Conservation (phyloP, 148 eudicot species). For the Arbutus unedo region DNA sequence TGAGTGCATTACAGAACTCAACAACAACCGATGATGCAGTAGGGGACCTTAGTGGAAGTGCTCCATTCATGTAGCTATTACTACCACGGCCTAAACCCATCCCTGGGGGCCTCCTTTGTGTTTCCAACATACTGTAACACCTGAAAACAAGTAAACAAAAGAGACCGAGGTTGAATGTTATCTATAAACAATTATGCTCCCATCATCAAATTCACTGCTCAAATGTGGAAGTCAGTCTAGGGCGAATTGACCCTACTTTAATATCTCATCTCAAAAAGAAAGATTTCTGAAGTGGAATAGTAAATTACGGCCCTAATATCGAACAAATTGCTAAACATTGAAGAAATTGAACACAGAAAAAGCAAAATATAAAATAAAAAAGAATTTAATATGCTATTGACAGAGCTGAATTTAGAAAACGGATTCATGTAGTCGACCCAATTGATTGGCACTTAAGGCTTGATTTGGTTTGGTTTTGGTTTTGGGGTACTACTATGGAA, state of each 20-base stretch:
- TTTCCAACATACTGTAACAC: constrained; percentile 31
- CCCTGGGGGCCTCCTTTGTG: constrained; percentile 31
- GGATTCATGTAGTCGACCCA: too few relatives aligned
- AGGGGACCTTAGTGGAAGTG: constrained; percentile 50
- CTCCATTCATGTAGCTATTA: constrained; percentile 54
- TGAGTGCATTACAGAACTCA: constrained; percentile 77
- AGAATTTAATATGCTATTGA: not conserved
- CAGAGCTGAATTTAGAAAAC: not conserved
- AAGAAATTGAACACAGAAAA: not conserved
- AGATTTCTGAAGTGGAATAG: not conserved
- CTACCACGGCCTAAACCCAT: constrained; percentile 31
- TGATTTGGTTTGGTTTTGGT: too few relatives aligned
- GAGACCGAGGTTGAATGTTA: not conserved
- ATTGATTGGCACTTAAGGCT: too few relatives aligned
- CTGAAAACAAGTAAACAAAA: constrained; percentile 20
- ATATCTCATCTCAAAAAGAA: not conserved
- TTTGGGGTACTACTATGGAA: not conserved
- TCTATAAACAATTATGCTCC: not conserved
- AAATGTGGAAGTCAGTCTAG: not conserved
- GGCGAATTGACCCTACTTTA: not conserved
- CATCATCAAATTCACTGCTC: constrained; percentile 4
- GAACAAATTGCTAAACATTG: not conserved
- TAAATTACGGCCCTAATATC: not conserved
- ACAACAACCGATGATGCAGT: constrained; percentile 50
- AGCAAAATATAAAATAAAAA: not conserved